Base-by-base conservation (phyloP, 2,329 filamentous ascomycete genomes). In the Bipolaris cookei region DNA sequence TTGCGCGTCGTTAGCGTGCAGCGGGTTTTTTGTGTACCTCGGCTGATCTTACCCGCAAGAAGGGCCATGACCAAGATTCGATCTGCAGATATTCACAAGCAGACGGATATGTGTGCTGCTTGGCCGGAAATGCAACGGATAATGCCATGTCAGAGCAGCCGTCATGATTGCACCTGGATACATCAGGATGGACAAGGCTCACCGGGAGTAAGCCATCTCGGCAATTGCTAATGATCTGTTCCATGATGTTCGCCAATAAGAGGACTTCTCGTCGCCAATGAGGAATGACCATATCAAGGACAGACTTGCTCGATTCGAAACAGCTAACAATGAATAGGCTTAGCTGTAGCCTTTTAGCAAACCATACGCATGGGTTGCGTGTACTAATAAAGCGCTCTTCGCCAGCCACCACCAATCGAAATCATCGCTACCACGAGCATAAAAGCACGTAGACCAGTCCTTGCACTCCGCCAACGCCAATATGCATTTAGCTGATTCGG, bases 341-440 rank as follows among this genome's bases (percentile, higher is more conserved):
- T 65, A 73, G 21, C 49, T 62, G 20, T 70, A 74, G 10, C 72
- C 73, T 47, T 75, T 75, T 5, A 67, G 21, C 6, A 69, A 38
- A 1, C 59, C 69, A 54, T 73, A 75, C 11, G 62, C 43, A 32
- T 75, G 70, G 38, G 63, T 63, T 2, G 63, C 60, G 42, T 56
- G 63, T 4, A 64, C 41, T 32, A 23, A 54, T 5, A 54, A 16
- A 3, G 51, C 46, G 34, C 53, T 49, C 25, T 47, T 52, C 14
- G 28, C 30, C 13, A 64, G 11, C 51, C 42, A 56, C 51, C 53
- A 64, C 58, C 51, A 61, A 23, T 51, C 51, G 43, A 34, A 50
- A 16, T 25, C 11, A 25, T 34, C 7, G 8, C 14, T 32, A 11
- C 8, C 30, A 38, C 45, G 25, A 21, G 20, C 42, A 30, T 23